Evolutionary conservation across 1,284 basidiomycete genomes (phyloP), one percentile per base, ranked within the genome.

Genomic region (Sporisorium graminicola): DNA sequence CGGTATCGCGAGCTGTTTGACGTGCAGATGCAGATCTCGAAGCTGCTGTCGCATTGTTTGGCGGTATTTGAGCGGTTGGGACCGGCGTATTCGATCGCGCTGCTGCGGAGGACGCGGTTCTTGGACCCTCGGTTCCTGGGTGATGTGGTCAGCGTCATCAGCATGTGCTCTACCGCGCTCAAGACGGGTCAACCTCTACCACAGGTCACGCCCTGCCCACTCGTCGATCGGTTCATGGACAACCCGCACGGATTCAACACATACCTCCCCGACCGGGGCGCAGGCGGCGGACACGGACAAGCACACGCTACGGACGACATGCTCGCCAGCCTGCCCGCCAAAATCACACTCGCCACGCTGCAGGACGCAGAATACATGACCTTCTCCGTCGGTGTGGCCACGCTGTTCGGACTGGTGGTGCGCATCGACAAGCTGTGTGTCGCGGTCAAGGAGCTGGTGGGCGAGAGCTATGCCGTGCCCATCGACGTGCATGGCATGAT

Each of bases 161-260:
- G 44, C 18, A 84, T 86, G 82, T 73, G 86, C 85, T 85, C 86
- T 0, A 85, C 86, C 0, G 89, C 93, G 1, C 87, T 95, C 33
- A 89, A 91, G n/a, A 91, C 91, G 0, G 93, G 92, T 5, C 87
- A 87, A 14, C 90, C 94, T 0, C 86, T 95, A 20, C 94, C 94
- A 0, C 94, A 95, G 81, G 92, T 95, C 51, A 94, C 93, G 0
- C 92, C 93, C 0, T 92, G 91, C 74, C 93, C 93, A 0, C 88
- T 95, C 3, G 87, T 94, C 0, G 91, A 93, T 78, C 89, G 93
- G 9, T 93, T 93, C 79, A 58, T 78, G 50, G 61, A 70, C 13
- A 63, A 67, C 7, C 64, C 71, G 18, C 89, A 91, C 87, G 83
- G 71, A 13, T 67, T 77, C 31, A 58, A 53, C 52, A 33, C 71